These are phyloP conservation scores for Phytophthora syringae DNA, from an alignment of 352 stramenopile species.

Conservation along the genomic window DNA sequence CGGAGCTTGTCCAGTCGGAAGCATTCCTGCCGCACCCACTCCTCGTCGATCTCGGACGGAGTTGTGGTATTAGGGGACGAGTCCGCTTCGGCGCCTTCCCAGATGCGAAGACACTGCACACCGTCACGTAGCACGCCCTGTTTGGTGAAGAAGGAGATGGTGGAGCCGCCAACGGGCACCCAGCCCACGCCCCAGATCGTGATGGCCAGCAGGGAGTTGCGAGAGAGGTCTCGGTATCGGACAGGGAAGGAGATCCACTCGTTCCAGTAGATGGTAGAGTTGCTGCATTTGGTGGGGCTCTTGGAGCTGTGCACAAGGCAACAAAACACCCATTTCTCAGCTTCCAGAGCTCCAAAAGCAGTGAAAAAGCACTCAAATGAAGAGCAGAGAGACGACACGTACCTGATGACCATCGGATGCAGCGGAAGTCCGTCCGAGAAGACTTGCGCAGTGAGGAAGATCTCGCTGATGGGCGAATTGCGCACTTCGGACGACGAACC, in stretches of 20 bases:
- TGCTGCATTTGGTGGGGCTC: constrained; percentile 84
- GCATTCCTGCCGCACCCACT: constrained; percentile 76
- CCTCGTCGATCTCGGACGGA: constrained; percentile 75
- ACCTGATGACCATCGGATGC: constrained; percentile 86
- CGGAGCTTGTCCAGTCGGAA: constrained; percentile 88
- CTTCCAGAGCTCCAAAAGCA: background rate
- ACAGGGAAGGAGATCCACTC: constrained; percentile 90
- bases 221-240: constrained; percentile 86
- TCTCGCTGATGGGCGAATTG: constrained; percentile 85
- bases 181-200: constrained; percentile 88
- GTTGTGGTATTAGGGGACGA: constrained; percentile 67
- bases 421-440: constrained; percentile 85
- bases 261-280: constrained; percentile 89
- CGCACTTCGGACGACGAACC: constrained; percentile 76
- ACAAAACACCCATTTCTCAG: constrained; percentile 14
- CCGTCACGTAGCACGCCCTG: constrained; percentile 87
- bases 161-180: constrained; percentile 84
- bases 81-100: constrained; percentile 73
- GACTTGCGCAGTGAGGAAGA: constrained; percentile 90
- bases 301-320: constrained; percentile 62
- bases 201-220: constrained; percentile 83
- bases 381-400: background rate
- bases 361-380: background rate
- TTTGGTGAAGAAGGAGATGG: constrained; percentile 89
- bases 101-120: constrained; percentile 88